Conservation (phyloP, 2,329 filamentous ascomycete genomes). For the Botrytis fragariae region DNA sequence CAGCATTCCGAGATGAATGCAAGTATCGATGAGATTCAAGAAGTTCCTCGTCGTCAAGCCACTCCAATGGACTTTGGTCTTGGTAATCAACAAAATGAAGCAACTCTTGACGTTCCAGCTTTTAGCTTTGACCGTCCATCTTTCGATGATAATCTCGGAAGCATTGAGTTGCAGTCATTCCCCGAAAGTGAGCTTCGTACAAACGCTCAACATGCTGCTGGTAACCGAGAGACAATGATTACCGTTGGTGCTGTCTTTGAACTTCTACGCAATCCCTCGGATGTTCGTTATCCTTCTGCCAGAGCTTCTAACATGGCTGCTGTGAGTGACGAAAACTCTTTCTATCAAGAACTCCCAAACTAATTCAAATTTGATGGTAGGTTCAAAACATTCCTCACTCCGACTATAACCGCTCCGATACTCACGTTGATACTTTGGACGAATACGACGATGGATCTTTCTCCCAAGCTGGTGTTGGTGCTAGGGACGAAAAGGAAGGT, state of each 20-base stretch:
- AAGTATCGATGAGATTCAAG: background rate
- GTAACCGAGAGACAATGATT: background rate
- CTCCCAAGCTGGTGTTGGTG: background rate
- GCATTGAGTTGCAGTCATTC: background rate
- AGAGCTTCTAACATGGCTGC: constrained; percentile 3
- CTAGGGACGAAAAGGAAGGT: no score
- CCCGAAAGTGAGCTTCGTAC: background rate
- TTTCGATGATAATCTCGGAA: background rate
- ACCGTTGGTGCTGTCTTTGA: background rate
- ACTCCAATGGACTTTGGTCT: background rate
- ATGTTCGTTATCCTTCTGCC: background rate
- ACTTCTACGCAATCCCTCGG: background rate
- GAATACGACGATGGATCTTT: background rate
- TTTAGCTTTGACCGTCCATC: background rate
- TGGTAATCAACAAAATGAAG: background rate
- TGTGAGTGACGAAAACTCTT: background rate
- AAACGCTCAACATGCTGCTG: background rate
- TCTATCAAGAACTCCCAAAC: background rate
- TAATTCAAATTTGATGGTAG: background rate
- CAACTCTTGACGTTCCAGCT: background rate
- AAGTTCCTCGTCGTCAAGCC: background rate
- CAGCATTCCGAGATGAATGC: background rate
- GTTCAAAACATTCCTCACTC: no score
- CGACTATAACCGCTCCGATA: background rate
- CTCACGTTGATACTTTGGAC: background rate